Percentiles rank a stretch among this genome's conserved stretches.
Evolutionary conservation across 805 yeast species (phyloP).

Genomic region (Lipomyces orientalis): DNA sequence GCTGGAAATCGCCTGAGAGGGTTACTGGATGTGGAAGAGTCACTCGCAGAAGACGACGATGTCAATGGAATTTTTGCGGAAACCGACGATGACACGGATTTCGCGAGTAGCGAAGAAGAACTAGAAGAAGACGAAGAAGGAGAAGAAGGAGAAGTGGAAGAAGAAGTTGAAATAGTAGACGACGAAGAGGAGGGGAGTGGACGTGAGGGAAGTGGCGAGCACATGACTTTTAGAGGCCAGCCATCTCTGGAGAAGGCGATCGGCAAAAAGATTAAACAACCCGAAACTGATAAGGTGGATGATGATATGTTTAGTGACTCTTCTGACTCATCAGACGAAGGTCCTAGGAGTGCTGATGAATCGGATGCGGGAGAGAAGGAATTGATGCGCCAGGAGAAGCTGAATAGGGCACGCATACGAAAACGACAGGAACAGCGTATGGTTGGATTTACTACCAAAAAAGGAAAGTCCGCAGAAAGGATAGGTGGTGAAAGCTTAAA

Average conservation of each 20-base stretch:
- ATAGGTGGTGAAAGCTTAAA: not conserved
- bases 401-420: conserved; percentile 40
- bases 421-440: conserved; percentile 40
- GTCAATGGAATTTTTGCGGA: conserved; percentile 53
- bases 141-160: conserved; percentile 30
- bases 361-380: conserved; percentile 75
- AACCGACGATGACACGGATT: conserved; percentile 52
- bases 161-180: conserved; percentile 24
- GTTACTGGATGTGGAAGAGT: conserved; percentile 74
- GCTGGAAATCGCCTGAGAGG: conserved; percentile 86
- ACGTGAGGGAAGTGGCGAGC: conserved; percentile 5
- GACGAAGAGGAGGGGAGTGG: conserved; percentile 25
- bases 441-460: conserved; percentile 7
- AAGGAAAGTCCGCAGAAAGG: not conserved
- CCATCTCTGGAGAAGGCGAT: not conserved
- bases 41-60: conserved; percentile 56
- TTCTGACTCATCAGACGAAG: conserved; percentile 50
- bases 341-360: conserved; percentile 42
- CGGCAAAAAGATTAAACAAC: conserved; percentile 13
- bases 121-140: conserved; percentile 40
- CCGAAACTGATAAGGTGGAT: conserved; percentile 38
- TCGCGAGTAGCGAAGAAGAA: conserved; percentile 42
- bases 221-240: not conserved
- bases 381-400: conserved; percentile 48
- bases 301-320: conserved; percentile 59